Evolutionary conservation across 208 protist genomes (phyloP).

Genomic region (Leishmania aethiopica): DNA sequence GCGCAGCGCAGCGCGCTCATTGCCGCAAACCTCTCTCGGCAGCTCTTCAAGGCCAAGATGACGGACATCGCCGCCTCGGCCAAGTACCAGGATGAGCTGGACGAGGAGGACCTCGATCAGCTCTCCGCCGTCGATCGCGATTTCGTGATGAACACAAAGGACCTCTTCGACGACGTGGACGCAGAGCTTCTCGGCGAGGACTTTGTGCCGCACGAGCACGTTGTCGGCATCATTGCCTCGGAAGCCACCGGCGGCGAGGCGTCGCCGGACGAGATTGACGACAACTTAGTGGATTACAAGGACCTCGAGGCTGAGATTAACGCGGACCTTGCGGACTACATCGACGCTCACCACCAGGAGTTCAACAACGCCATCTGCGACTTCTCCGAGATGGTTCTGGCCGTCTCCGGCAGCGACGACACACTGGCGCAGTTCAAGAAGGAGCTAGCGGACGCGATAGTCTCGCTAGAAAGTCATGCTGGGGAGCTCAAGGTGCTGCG

Average conservation of each 20-base stretch:
- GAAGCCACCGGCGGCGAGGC: constrained; percentile 62
- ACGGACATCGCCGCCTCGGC: not conserved
- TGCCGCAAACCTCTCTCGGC: constrained; percentile 34
- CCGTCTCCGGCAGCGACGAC: constrained; percentile 81
- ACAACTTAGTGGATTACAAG: constrained; percentile 61
- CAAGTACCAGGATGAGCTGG: constrained; percentile 38
- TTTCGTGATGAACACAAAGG: constrained; percentile 64
- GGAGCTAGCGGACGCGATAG: constrained; percentile 52
- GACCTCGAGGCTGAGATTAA: constrained; percentile 73
- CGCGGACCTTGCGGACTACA: constrained; percentile 66
- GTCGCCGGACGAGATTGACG: constrained; percentile 62
- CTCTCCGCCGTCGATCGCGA: constrained; percentile 46
- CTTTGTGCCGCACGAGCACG: constrained; percentile 83
- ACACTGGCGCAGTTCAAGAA: constrained; percentile 73
- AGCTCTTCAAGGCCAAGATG: constrained; percentile 51
- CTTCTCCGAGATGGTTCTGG: constrained; percentile 87
- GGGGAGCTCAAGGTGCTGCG: constrained; percentile 77
- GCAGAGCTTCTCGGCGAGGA: constrained; percentile 51
- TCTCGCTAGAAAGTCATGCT: constrained; percentile 68
- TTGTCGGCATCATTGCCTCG: constrained; percentile 71
- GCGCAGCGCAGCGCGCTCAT: constrained; percentile 25
- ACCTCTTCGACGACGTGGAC: constrained; percentile 80
- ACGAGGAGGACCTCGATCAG: constrained; percentile 48
- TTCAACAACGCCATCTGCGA: constrained; percentile 81
- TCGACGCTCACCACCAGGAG: constrained; percentile 77